These are phyloP conservation scores for Diplodia mutila DNA, from an alignment of 2,329 filamentous ascomycete genomes.

Conservation along the genomic window DNA sequence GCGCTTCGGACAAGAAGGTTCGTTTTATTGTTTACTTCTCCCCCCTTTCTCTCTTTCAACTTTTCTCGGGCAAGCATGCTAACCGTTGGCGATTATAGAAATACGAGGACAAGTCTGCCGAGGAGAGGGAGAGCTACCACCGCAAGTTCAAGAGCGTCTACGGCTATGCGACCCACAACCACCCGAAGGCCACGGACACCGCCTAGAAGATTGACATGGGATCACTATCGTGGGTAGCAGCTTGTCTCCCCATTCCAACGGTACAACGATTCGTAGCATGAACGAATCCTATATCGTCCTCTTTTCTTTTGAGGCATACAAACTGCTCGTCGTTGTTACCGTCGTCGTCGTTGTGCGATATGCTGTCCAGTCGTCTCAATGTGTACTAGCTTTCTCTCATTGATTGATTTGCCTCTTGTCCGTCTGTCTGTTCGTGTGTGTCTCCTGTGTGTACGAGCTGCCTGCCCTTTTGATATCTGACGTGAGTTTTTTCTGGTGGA, in stretches of 20 bases:
- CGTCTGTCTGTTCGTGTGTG: background rate
- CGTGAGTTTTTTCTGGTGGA: background rate
- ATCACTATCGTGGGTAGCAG: background rate
- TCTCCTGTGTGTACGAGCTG: background rate
- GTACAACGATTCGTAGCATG: background rate
- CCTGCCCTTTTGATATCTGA: background rate
- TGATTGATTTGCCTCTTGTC: background rate
- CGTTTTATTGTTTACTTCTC: conserved; percentile 3
- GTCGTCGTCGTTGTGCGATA: background rate
- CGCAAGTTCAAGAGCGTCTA: conserved; percentile 40
- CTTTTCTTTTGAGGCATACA: background rate
- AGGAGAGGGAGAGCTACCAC: conserved; percentile 34
- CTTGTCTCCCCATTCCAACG: background rate
- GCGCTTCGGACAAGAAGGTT: conserved; percentile 54
- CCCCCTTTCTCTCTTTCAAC: too few relatives aligned
- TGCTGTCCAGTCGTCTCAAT: conserved; percentile 4
- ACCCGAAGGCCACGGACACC: background rate
- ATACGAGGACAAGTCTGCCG: conserved; percentile 35
- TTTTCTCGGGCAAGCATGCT: conserved; percentile 28
- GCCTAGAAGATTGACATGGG: background rate
- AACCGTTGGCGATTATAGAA: conserved; percentile 32
- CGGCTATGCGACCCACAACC: conserved; percentile 21
- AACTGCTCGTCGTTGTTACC: background rate
- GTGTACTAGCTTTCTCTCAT: background rate
- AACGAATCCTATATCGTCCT: background rate